Evolutionary conservation across 176 grass and related monocot genomes (phyloP).

Genomic region (Eleusine indica): DNA sequence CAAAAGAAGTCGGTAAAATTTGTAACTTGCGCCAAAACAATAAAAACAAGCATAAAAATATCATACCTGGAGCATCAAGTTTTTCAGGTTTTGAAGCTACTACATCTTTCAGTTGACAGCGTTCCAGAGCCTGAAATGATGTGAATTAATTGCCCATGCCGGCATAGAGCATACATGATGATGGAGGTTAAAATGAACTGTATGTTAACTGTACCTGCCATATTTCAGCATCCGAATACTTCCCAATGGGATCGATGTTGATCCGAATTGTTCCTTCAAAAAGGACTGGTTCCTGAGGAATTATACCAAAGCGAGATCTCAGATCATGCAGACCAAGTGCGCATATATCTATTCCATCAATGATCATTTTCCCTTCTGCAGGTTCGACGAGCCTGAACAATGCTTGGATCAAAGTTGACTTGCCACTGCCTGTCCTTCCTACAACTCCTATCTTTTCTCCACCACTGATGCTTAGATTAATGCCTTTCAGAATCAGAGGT

Average conservation of each 20-base stretch:
- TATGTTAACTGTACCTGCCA: constrained; percentile 64
- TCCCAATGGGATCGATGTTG: constrained; percentile 88
- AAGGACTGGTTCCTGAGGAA: constrained; percentile 94
- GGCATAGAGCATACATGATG: not conserved
- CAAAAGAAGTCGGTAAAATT: constrained; percentile 15
- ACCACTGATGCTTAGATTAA: constrained; percentile 65
- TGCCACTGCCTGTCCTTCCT: constrained; percentile 92
- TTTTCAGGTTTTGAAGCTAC: constrained; percentile 85
- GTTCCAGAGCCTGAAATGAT: constrained; percentile 77
- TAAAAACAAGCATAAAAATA: constrained; percentile 16
- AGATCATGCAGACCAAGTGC: constrained; percentile 87
- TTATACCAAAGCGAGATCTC: constrained; percentile 85
- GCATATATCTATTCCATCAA: constrained; percentile 84
- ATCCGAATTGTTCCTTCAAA: constrained; percentile 89
- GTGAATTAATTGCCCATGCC: constrained; percentile 3
- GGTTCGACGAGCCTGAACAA: constrained; percentile 93
- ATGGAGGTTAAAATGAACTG: constrained; percentile 9
- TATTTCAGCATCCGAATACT: constrained; percentile 91
- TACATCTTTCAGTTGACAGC: constrained; percentile 88
- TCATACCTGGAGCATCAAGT: constrained; percentile 77
- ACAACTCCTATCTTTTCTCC: constrained; percentile 95
- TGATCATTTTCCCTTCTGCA: constrained; percentile 71
- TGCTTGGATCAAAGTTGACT: constrained; percentile 88
- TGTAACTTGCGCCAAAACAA: constrained; percentile 12
- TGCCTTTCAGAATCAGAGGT: constrained; percentile 85